Conservation (phyloP, 208 protist genomes). For the Leishmania arabica region DNA sequence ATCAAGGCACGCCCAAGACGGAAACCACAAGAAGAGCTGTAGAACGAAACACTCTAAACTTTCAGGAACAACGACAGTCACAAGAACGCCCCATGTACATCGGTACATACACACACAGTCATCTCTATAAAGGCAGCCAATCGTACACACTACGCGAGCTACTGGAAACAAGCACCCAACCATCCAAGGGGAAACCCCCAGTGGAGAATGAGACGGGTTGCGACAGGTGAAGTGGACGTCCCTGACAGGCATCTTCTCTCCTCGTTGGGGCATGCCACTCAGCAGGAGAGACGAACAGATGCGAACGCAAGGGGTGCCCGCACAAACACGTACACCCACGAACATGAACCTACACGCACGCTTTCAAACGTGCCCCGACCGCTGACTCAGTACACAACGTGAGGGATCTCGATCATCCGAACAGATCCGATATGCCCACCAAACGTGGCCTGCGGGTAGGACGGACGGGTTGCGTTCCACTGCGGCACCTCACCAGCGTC, state of each 20-base stretch:
- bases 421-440: constrained; percentile 76
- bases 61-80: neutral
- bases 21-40: neutral
- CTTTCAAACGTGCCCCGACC: too few species aligned
- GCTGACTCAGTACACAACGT: constrained; percentile 28
- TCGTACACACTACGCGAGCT: neutral
- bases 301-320: neutral
- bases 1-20: constrained; percentile 3
- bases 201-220: too few species aligned
- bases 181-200: neutral
- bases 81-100: neutral
- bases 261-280: too few species aligned
- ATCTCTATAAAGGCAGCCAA: too few species aligned
- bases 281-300: neutral
- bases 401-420: constrained; percentile 57
- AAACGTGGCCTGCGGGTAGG: constrained; percentile 88
- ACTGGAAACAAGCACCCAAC: neutral
- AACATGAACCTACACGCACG: neutral
- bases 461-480: constrained; percentile 67
- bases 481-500: constrained; percentile 82
- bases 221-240: too few species aligned
- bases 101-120: too few species aligned
- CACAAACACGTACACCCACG: neutral
- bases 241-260: too few species aligned
- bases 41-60: neutral